These are phyloP conservation scores for Cephalotrichum gorgonifer DNA, from an alignment of 2,329 filamentous ascomycete species.

Conservation along the genomic window DNA sequence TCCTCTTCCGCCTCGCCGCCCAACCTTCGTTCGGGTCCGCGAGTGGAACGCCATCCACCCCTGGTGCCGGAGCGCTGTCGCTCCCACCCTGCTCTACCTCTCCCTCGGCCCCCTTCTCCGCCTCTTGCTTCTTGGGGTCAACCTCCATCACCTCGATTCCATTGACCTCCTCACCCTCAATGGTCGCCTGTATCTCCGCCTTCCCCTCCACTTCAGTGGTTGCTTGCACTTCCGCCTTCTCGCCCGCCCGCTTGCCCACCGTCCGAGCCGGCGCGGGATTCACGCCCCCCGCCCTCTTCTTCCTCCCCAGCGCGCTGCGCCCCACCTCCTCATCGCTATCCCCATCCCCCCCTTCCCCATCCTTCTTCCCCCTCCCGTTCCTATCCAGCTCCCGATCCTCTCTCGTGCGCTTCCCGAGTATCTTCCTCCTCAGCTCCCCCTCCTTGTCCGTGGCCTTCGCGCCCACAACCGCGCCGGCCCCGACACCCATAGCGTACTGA, in stretches of 20 bases:
- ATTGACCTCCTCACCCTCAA: not conserved
- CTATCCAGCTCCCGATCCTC: conserved; percentile 1
- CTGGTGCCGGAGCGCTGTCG: not conserved
- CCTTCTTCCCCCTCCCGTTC: conserved; percentile 4
- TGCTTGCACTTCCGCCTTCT: not conserved
- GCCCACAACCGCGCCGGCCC: conserved; percentile 8
- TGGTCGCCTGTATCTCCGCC: not conserved
- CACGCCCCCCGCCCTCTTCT: conserved; percentile 18
- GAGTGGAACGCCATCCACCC: not conserved
- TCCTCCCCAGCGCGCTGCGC: conserved; percentile 25
- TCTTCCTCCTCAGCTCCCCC: conserved; percentile 19
- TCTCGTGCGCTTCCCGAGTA: conserved; percentile 15
- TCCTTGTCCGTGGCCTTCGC: conserved; percentile 12
- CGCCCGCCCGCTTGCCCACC: not conserved
- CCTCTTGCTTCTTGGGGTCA: too few species aligned
- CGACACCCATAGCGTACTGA: not conserved
- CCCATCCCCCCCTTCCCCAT: conserved; percentile 17
- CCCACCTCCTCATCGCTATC: conserved; percentile 22
- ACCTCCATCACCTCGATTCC: too few species aligned
- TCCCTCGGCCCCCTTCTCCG: too few species aligned
- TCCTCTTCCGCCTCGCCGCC: conserved; percentile 12
- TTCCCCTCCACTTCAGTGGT: not conserved
- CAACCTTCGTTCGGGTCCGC: not conserved
- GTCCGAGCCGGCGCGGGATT: not conserved
- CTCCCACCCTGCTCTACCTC: not conserved